A percentile compares a stretch with the other conserved stretches of the same genome.
Conservation (phyloP, 2,329 filamentous ascomycete species). For the Nectriaceae sp. region DNA sequence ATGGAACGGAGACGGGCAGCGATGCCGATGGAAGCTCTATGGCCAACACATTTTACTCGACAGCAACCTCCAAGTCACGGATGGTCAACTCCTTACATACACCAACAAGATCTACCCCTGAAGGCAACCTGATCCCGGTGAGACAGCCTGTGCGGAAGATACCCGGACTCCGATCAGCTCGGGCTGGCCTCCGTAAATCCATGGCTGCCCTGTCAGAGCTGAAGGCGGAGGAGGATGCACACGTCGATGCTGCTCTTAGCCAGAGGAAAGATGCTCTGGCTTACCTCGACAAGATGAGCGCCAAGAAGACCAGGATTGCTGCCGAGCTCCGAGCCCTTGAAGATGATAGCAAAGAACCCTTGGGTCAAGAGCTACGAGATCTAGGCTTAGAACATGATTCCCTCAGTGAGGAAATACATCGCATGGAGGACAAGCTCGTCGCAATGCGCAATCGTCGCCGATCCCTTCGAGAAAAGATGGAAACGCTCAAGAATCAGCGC, state of each 20-base stretch:
- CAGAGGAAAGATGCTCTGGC: slow-evolving; percentile 59
- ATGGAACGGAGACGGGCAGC: slow-evolving; percentile 18
- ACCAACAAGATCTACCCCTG: slow-evolving; percentile 37
- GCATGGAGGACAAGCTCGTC: slow-evolving; percentile 64
- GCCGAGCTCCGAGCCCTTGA: slow-evolving; percentile 57
- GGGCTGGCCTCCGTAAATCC: slow-evolving; percentile 63
- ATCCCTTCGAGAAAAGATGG: slow-evolving; percentile 61
- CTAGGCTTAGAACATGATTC: slow-evolving; percentile 56
- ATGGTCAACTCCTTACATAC: slow-evolving; percentile 46
- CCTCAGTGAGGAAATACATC: slow-evolving; percentile 64
- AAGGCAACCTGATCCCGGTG: slow-evolving; percentile 59
- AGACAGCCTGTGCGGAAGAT: slow-evolving; percentile 54
- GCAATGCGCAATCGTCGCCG: slow-evolving; percentile 61
- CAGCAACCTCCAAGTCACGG: slow-evolving; percentile 40
- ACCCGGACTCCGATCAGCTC: slow-evolving; percentile 61
- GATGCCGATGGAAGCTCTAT: slow-evolving; percentile 42
- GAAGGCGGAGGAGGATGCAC: slow-evolving; percentile 67
- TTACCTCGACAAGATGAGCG: slow-evolving; percentile 55
- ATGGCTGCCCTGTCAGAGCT: slow-evolving; percentile 66
- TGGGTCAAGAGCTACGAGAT: slow-evolving; percentile 60
- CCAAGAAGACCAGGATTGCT: slow-evolving; percentile 51
- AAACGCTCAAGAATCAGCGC: slow-evolving; percentile 63
- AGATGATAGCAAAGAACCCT: slow-evolving; percentile 56
- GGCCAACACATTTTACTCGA: slow-evolving; percentile 44
- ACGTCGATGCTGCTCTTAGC: slow-evolving; percentile 58